Evolutionary conservation across 2,329 filamentous ascomycete species (phyloP).

Genomic region (Neofusicoccum ribis): DNA sequence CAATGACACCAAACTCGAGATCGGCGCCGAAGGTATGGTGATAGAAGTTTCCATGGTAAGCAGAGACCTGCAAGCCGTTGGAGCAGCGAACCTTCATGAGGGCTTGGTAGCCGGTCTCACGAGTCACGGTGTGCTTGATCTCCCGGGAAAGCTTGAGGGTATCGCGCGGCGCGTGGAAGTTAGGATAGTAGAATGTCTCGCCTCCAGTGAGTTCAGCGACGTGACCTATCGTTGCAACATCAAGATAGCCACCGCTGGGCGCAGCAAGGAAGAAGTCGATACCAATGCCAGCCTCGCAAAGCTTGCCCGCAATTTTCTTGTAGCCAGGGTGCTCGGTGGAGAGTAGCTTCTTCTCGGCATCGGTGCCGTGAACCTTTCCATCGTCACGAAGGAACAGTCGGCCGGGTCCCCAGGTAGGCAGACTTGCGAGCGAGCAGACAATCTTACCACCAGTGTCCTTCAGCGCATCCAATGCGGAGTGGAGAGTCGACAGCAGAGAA

Average conservation of each 20-base stretch:
- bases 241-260: slow-evolving; percentile 85
- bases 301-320: slow-evolving; percentile 81
- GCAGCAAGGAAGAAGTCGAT: slow-evolving; percentile 94
- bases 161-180: slow-evolving; percentile 87
- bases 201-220: slow-evolving; percentile 87
- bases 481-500: slow-evolving; percentile 79
- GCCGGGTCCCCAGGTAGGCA: slow-evolving; percentile 90
- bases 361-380: slow-evolving; percentile 78
- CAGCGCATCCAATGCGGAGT: slow-evolving; percentile 79
- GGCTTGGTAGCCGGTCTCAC: slow-evolving; percentile 92
- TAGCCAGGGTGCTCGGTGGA: slow-evolving; percentile 86
- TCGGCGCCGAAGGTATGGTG: slow-evolving; percentile 95
- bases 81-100: slow-evolving; percentile 98
- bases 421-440: slow-evolving; percentile 79
- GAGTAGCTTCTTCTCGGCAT: slow-evolving; percentile 89
- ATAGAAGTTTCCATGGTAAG: slow-evolving; percentile 95
- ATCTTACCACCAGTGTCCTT: slow-evolving; percentile 89
- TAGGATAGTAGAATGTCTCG: slow-evolving; percentile 95
- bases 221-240: slow-evolving; percentile 89
- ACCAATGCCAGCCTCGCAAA: slow-evolving; percentile 84
- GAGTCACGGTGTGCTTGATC: slow-evolving; percentile 79
- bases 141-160: slow-evolving; percentile 80
- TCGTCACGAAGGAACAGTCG: slow-evolving; percentile 84
- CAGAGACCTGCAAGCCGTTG: slow-evolving; percentile 87
- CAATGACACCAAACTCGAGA: slow-evolving; percentile 87